Conservation (phyloP, 73 alveolate species). For the Breviolum minutum region DNA sequence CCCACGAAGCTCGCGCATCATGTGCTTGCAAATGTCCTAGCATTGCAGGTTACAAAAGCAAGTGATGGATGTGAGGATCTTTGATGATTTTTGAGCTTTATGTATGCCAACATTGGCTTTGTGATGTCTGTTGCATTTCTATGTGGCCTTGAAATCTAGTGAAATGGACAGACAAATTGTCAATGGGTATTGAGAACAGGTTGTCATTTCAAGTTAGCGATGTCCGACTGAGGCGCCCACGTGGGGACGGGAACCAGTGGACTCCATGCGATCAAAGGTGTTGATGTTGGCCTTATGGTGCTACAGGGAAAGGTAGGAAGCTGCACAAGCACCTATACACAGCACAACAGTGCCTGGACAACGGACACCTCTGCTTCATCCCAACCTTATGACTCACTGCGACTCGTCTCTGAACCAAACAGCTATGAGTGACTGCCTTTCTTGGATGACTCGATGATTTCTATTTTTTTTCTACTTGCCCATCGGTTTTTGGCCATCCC, state of each 20-base stretch:
- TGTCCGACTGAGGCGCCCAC: background rate
- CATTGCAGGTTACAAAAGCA: too few species aligned
- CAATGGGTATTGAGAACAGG: background rate
- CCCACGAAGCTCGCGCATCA: conserved; percentile 93
- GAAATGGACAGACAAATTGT: background rate
- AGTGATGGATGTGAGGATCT: too few species aligned
- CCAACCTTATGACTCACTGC: conserved; percentile 22
- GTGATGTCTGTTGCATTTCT: too few species aligned
- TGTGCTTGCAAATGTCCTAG: conserved; percentile 49
- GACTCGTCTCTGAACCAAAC: background rate
- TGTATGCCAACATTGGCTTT: too few species aligned
- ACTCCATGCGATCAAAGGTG: conserved; percentile 56
- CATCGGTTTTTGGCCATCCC: background rate
- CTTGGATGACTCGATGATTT: too few species aligned
- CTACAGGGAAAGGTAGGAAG: too few species aligned
- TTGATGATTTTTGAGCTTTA: too few species aligned
- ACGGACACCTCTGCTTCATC: conserved; percentile 81
- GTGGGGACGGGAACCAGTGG: conserved; percentile 67
- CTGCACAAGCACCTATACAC: background rate
- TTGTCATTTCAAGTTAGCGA: background rate
- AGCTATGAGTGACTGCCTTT: too few species aligned
- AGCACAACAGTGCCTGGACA: conserved; percentile 31
- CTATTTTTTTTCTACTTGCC: background rate
- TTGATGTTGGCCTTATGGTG: conserved; percentile 60
- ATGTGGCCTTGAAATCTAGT: background rate